These are phyloP conservation scores for Kodamaea plutei DNA, from an alignment of 1,139 yeast species.

Conservation along the genomic window DNA sequence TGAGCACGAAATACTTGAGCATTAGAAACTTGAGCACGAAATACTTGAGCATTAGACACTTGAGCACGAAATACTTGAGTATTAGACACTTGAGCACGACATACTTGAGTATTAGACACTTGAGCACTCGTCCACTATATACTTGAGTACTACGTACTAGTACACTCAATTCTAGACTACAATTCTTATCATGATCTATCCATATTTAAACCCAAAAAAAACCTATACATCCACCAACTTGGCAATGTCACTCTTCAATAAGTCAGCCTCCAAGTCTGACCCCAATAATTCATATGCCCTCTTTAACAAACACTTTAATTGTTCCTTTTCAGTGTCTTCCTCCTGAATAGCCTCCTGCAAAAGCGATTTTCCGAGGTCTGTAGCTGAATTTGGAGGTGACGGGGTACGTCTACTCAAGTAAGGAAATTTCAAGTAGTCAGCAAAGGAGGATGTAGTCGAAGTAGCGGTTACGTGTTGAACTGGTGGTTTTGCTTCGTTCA, in stretches of 20 bases:
- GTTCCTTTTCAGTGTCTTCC: slow-evolving; percentile 24
- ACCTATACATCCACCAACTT: slow-evolving; percentile 10
- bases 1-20: too few relatives aligned
- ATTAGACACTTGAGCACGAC: too few relatives aligned
- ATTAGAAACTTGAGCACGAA: too few relatives aligned
- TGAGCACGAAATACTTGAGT: too few relatives aligned
- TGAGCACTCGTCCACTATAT: too few relatives aligned
- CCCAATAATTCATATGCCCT: slow-evolving; percentile 23
- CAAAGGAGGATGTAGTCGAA: slow-evolving; percentile 15
- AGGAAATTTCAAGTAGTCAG: slow-evolving; percentile 27
- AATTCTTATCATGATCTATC: too few relatives aligned
- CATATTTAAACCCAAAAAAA: too few relatives aligned
- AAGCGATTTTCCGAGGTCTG: slow-evolving; percentile 8
- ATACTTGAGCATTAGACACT: too few relatives aligned
- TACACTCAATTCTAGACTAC: too few relatives aligned
- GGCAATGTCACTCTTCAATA: slow-evolving; percentile 14
- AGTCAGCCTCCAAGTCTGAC: slow-evolving; percentile 13
- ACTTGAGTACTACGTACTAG: too few relatives aligned
- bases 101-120: too few relatives aligned
- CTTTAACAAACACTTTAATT: slow-evolving; percentile 22
- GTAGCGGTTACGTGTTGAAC: slow-evolving; percentile 1
- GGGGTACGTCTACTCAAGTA: slow-evolving; percentile 10
- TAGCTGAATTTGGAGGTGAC: slow-evolving; percentile 2
- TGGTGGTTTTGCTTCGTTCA: slow-evolving; percentile 3
- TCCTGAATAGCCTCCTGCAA: slow-evolving; percentile 5